A percentile compares a stretch with the other conserved stretches of the same genome.
Evolutionary conservation across 148 eudicot genomes (phyloP).

Genomic region (Spergularia bocconei): DNA sequence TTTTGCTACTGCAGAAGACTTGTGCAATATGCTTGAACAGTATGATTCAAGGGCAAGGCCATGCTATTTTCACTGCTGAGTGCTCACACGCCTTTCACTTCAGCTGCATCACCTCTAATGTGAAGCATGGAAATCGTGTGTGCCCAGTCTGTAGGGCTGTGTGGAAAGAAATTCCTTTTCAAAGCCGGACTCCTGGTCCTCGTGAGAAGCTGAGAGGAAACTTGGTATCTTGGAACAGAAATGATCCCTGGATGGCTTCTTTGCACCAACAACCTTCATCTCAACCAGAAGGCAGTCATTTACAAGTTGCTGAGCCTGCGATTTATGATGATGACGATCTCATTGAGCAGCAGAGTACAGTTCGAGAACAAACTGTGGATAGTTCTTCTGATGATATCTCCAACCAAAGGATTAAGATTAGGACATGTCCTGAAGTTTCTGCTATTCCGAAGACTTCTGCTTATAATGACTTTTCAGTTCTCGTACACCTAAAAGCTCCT

Average conservation of each 20-base stretch:
- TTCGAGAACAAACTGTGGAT: conserved; percentile 20
- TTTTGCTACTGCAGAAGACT: conserved; percentile 41
- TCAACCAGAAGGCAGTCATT: conserved; percentile 40
- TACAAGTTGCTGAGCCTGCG: conserved; percentile 61
- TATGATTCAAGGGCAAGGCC: conserved; percentile 71
- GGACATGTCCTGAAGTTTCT: conserved; percentile 57
- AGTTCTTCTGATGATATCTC: conserved; percentile 21
- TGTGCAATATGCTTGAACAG: conserved; percentile 74
- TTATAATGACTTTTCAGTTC: conserved; percentile 48
- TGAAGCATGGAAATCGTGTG: conserved; percentile 68
- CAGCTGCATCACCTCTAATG: conserved; percentile 73
- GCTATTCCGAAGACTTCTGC: conserved; percentile 39
- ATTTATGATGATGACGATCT: conserved; percentile 72
- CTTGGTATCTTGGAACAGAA: conserved; percentile 39
- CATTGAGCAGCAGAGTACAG: conserved; percentile 33
- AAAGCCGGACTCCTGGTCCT: conserved; percentile 42
- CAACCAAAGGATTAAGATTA: conserved; percentile 36
- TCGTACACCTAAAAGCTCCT: conserved; percentile 75
- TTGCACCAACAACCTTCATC: conserved; percentile 49
- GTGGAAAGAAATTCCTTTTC: conserved; percentile 79
- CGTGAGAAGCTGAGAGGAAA: conserved; percentile 42
- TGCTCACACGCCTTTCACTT: conserved; percentile 89
- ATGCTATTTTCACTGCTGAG: conserved; percentile 87
- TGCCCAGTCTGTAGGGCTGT: conserved; percentile 87
- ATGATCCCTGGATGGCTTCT: conserved; percentile 40